phyloP scores from a whole-genome alignment of 148 eudicot species.

The Vaccinium myrtillus region DNA sequence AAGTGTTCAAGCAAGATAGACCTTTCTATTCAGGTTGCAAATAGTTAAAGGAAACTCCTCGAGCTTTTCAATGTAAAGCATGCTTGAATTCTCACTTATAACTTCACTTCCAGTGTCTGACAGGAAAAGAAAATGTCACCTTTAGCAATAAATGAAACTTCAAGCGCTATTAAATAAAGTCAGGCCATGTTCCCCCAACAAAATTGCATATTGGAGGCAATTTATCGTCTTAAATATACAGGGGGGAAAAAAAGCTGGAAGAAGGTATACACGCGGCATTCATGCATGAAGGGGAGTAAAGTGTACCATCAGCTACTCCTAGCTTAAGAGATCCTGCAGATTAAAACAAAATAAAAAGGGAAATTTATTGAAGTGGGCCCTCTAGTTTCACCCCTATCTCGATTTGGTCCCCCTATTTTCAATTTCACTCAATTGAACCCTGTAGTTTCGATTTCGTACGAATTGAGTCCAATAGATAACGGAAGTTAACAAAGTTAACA shows the following conservation, averaged over 20 bases:
- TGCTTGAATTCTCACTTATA: constrained; percentile 35
- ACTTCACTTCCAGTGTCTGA: constrained; percentile 43
- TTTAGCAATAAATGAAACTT: constrained; percentile 27
- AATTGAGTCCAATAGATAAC: too few species aligned
- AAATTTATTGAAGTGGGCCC: too few species aligned
- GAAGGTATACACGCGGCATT: neutral
- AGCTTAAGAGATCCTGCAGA: constrained; percentile 18
- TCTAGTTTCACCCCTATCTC: too few species aligned
- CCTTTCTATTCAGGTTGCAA: constrained; percentile 71
- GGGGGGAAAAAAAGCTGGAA: constrained; percentile 1
- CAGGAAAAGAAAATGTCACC: constrained; percentile 21
- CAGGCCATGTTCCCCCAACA: neutral
- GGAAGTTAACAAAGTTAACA: too few species aligned
- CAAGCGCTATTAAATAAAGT: constrained; percentile 8
- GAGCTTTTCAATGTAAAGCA: constrained; percentile 47
- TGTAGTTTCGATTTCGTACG: too few species aligned
- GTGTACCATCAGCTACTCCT: constrained; percentile 9
- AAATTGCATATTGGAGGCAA: neutral
- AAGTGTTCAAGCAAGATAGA: constrained; percentile 9
- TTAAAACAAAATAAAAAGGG: too few species aligned
- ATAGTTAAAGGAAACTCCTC: constrained; percentile 76
- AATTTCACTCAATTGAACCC: too few species aligned
- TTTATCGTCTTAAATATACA: neutral
- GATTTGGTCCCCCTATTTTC: too few species aligned
- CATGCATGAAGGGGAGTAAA: neutral